These are phyloP conservation scores for Setaria viridis DNA, from an alignment of 202 grass and related monocot genomes.

Conservation along the genomic window DNA sequence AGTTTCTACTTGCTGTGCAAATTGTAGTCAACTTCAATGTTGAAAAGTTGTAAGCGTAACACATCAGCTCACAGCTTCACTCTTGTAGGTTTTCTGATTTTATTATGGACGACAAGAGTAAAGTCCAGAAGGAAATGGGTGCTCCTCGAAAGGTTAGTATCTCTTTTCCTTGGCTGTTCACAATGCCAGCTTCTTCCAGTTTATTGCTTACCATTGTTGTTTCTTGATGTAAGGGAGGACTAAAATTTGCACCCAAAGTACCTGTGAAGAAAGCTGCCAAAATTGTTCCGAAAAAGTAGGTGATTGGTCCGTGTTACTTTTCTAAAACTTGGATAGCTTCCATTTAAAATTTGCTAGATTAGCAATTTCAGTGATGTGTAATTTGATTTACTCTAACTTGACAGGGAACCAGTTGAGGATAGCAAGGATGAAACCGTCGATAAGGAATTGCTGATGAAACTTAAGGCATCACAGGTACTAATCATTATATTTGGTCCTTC, in stretches of 20 bases:
- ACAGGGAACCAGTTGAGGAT: slow-evolving; percentile 57
- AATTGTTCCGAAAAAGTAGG: slow-evolving; percentile 48
- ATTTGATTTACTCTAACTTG: slow-evolving; percentile 30
- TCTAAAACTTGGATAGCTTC: background rate
- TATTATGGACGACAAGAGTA: slow-evolving; percentile 51
- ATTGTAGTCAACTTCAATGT: background rate
- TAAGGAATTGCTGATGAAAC: slow-evolving; percentile 59
- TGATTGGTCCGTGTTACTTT: background rate
- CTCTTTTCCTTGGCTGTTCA: background rate
- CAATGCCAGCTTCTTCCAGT: too few species aligned
- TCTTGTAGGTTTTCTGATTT: slow-evolving; percentile 16
- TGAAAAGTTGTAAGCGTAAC: background rate
- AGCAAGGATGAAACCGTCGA: slow-evolving; percentile 51
- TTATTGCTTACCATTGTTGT: background rate
- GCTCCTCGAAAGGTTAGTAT: slow-evolving; percentile 49
- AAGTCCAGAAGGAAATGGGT: slow-evolving; percentile 47
- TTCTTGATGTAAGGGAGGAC: slow-evolving; percentile 7
- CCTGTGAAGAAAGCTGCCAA: slow-evolving; percentile 51
- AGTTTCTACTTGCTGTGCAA: background rate
- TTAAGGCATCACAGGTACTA: slow-evolving; percentile 47
- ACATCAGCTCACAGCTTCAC: background rate
- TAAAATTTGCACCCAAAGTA: slow-evolving; percentile 61
- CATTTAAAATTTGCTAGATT: background rate
- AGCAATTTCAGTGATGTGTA: background rate
- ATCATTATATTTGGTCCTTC: background rate